A percentile compares a stretch with the other conserved stretches of the same genome.
These are phyloP conservation scores for Arachnopeziza araneosa DNA, from an alignment of 2,329 filamentous ascomycete species.

Conservation along the genomic window DNA sequence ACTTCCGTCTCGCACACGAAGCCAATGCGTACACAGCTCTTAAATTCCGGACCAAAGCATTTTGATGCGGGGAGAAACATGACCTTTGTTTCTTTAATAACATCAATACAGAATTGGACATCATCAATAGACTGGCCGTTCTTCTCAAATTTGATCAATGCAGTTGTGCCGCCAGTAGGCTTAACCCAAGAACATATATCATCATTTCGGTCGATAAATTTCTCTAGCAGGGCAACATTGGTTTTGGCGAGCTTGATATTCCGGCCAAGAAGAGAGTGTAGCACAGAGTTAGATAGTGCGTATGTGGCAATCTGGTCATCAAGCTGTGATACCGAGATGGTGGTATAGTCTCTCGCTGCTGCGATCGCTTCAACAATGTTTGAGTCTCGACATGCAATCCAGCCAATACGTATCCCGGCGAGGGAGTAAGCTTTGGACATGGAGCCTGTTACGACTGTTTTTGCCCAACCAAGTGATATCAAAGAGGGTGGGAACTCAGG, in stretches of 20 bases:
- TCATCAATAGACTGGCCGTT: conserved; percentile 61
- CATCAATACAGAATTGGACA: conserved; percentile 61
- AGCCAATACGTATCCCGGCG: conserved; percentile 76
- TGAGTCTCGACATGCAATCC: conserved; percentile 65
- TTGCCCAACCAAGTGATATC: conserved; percentile 65
- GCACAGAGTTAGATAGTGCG: conserved; percentile 60
- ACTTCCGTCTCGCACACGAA: conserved; percentile 68
- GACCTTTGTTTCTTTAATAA: conserved; percentile 65
- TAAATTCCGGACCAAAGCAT: conserved; percentile 70
- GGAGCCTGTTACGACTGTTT: conserved; percentile 68
- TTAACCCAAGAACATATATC: conserved; percentile 64
- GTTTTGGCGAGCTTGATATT: conserved; percentile 63
- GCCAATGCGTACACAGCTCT: conserved; percentile 71
- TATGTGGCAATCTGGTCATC: conserved; percentile 75
- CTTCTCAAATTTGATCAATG: conserved; percentile 64
- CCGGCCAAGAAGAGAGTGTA: conserved; percentile 55
- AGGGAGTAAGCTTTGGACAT: conserved; percentile 83
- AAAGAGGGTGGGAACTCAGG: conserved; percentile 58
- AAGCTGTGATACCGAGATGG: conserved; percentile 77
- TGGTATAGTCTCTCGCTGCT: conserved; percentile 71
- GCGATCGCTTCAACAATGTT: conserved; percentile 59
- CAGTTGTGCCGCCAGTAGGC: conserved; percentile 74
- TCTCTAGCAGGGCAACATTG: conserved; percentile 61
- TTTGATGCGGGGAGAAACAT: conserved; percentile 68
- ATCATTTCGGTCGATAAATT: conserved; percentile 60